Evolutionary conservation across 139 green algal species (phyloP).

Genomic region (Astrephomene gubernaculifera): DNA sequence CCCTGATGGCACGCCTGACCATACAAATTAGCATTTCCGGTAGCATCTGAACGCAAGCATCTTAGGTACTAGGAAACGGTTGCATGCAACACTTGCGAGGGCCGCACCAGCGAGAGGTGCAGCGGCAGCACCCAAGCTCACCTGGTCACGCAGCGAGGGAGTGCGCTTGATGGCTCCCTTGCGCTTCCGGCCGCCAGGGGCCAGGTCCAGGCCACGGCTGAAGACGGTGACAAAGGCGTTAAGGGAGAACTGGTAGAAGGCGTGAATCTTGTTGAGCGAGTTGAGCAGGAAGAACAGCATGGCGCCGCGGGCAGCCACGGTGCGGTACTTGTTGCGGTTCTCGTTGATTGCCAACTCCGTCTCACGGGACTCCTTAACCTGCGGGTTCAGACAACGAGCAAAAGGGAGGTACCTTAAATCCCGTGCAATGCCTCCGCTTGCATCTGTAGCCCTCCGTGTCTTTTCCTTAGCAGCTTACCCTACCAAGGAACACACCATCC

Average conservation of each 20-base stretch:
- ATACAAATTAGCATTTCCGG: too few relatives aligned
- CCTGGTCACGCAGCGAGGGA: constrained; percentile 24
- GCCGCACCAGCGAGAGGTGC: too few relatives aligned
- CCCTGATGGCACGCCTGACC: too few relatives aligned
- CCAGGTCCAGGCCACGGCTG: constrained; percentile 79
- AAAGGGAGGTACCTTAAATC: too few relatives aligned
- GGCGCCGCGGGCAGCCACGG: constrained; percentile 73
- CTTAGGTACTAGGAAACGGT: too few relatives aligned
- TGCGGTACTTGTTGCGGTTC: constrained; percentile 85
- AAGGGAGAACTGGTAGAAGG: constrained; percentile 87
- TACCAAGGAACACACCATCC: too few relatives aligned
- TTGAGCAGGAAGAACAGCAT: constrained; percentile 93
- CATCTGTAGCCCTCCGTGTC: too few relatives aligned
- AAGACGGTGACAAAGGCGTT: constrained; percentile 88
- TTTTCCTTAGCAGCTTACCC: too few relatives aligned
- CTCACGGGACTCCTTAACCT: constrained; percentile 73
- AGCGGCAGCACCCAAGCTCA: neutral
- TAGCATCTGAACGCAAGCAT: too few relatives aligned
- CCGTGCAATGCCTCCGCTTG: neutral
- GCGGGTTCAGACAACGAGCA: neutral
- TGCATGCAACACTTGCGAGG: too few relatives aligned
- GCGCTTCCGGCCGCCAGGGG: constrained; percentile 75
- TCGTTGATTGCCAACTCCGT: constrained; percentile 85
- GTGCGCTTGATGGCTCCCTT: constrained; percentile 43
- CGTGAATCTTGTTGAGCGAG: constrained; percentile 91